Evolutionary conservation across 495 filamentous ascomycete species (phyloP).

Genomic region (Neurospora tetrasperma): DNA sequence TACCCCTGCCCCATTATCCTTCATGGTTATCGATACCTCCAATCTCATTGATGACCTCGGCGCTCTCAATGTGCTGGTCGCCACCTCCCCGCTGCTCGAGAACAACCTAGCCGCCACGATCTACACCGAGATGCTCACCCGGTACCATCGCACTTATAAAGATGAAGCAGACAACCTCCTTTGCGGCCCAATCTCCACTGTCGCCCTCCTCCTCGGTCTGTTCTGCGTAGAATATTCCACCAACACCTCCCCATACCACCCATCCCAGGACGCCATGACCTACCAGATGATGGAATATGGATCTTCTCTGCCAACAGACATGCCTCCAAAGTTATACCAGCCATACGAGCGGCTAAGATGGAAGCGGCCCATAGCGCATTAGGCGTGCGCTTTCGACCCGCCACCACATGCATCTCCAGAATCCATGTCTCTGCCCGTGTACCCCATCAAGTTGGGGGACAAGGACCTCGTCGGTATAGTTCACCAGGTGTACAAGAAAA

Average conservation of each 20-base stretch:
- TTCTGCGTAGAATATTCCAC: slow-evolving; percentile 18
- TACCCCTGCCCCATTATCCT: slow-evolving; percentile 12
- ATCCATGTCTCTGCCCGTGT: not conserved
- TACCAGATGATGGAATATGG: not conserved
- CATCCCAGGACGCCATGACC: slow-evolving; percentile 11
- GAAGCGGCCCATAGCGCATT: slow-evolving; percentile 2
- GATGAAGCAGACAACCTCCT: slow-evolving; percentile 13
- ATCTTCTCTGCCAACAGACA: slow-evolving; percentile 5
- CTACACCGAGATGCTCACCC: slow-evolving; percentile 15
- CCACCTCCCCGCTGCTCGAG: slow-evolving; percentile 15
- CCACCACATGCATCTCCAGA: not conserved
- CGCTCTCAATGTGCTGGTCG: slow-evolving; percentile 16
- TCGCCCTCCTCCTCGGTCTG: slow-evolving; percentile 18
- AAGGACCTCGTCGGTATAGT: not conserved
- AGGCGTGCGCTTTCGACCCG: slow-evolving; percentile 6
- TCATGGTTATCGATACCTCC: slow-evolving; percentile 22
- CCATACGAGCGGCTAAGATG: slow-evolving; percentile 1
- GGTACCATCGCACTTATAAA: slow-evolving; percentile 1
- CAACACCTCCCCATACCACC: slow-evolving; percentile 15
- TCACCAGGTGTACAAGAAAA: not conserved
- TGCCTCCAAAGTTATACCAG: slow-evolving; percentile 18
- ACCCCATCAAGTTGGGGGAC: not conserved
- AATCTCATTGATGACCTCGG: slow-evolving; percentile 15
- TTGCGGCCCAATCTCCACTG: slow-evolving; percentile 9
- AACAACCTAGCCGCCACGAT: slow-evolving; percentile 12